Evolutionary conservation across 202 grass and related monocot species (phyloP), one percentile per base, ranked within the genome.

Genomic region (Elaeis oleifera): DNA sequence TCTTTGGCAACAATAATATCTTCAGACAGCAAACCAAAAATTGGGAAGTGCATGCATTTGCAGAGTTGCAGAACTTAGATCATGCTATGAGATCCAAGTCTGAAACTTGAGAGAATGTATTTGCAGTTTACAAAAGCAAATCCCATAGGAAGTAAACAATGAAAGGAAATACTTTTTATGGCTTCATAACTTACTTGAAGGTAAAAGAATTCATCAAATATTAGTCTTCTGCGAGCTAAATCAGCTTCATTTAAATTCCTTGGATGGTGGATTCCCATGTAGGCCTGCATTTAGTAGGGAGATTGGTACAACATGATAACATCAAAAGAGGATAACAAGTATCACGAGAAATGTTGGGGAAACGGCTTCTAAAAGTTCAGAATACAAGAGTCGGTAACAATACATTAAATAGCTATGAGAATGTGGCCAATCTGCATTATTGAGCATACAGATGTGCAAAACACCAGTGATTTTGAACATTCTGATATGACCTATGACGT

Each of bases 141-240:
- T 39, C 39, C 6, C 24, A 68, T 0, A 3, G 22, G 23, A 55
- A 61, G 8, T 62, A 26, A 63, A 62, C 50, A 14, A 63, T 39
- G 26, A 63, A 32, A 52, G 62, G 36, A 20, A 73, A 44, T 49
- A 24, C 36, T 18, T 13, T 25, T 4, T 11, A 11, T 59, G 44
- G 21, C 36, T 70, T 19, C 17, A 60, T 51, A 7, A 55, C 21
- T 63, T 63, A 92, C 91, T 87, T 96, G 91, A 71, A 96, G 81
- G 72, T 91, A 96, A 81, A 96, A 96, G 76, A 96, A 96, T 57
- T 96, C 91, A 59, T 96, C 91, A 68, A 96, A 96, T 76, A 96
- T 88, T 57, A 96, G 66, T 79, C 91, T 88, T 80, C 79, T 88
- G 15, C 91, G 87, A 81, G 87, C 87, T 66, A 88, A 78, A 88